Percentiles rank a stretch among this genome's conserved stretches.
Evolutionary conservation across 805 yeast species (phyloP).

Genomic region (Kluyveromyces aestuarii): DNA sequence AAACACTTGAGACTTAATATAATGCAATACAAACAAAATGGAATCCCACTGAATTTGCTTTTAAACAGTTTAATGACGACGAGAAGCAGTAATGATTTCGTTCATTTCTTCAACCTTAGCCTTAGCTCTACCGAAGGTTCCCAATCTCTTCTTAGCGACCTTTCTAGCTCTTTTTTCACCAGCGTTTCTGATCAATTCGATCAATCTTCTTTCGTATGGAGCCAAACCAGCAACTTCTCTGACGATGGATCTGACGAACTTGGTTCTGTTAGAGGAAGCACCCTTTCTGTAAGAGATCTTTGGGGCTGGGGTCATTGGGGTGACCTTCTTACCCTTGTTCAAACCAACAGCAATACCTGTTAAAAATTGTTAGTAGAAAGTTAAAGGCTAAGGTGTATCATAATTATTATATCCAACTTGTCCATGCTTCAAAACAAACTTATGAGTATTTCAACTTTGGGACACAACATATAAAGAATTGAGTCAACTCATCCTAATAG

Average conservation of each 20-base stretch:
- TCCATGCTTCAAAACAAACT: not conserved
- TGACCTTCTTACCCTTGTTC: constrained; percentile 99
- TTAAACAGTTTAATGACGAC: constrained; percentile 61
- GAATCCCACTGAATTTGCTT: not conserved
- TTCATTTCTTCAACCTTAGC: constrained; percentile 99
- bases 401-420: not conserved
- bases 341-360: constrained; percentile 93
- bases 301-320: constrained; percentile 74
- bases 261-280: constrained; percentile 89
- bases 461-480: too few species aligned
- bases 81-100: constrained; percentile 91
- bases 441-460: too few species aligned
- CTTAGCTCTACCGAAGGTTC: constrained; percentile 99
- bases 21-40: not conserved
- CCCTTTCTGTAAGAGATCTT: constrained; percentile 96
- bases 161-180: constrained; percentile 99
- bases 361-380: constrained; percentile 27
- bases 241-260: constrained; percentile 90
- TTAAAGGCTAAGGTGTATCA: not conserved
- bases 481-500: too few species aligned
- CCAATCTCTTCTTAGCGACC: constrained; percentile 99
- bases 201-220: constrained; percentile 99
- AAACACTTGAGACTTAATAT: not conserved
- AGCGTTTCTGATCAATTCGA: constrained; percentile 98
- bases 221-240: constrained; percentile 98